A percentile compares a stretch with the other conserved stretches of the same genome.
Evolutionary conservation across 2,329 filamentous ascomycete species (phyloP).

Genomic region (Pyricularia grisea): DNA sequence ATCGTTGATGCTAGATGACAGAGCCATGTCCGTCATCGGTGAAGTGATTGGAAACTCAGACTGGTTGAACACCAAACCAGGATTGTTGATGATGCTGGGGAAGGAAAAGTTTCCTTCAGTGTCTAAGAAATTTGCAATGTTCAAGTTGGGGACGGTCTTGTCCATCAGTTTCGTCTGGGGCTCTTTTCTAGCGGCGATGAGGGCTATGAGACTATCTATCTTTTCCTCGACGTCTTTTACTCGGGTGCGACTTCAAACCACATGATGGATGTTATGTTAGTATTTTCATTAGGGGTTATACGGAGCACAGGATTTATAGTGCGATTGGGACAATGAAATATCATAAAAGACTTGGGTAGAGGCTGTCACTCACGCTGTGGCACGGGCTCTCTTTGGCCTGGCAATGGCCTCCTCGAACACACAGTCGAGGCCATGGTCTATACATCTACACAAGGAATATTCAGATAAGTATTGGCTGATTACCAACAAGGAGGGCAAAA

Average conservation of each 20-base stretch:
- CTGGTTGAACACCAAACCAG: background rate
- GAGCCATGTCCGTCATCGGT: constrained; percentile 4
- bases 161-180: background rate
- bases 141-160: background rate
- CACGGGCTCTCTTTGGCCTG: constrained; percentile 13
- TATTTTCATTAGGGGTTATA: background rate
- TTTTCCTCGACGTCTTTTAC: constrained; percentile 15
- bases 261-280: background rate
- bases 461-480: background rate
- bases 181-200: constrained; percentile 15
- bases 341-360: background rate
- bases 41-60: background rate
- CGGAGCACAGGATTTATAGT: background rate
- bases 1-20: constrained; percentile 8
- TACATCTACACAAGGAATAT: constrained; percentile 7
- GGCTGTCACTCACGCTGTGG: constrained; percentile 10
- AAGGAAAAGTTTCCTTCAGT: background rate
- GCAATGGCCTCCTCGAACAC: constrained; percentile 15
- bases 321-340: background rate
- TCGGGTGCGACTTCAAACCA: constrained; percentile 9
- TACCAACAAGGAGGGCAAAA: background rate
- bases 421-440: constrained; percentile 10
- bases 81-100: background rate
- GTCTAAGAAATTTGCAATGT: background rate
- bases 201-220: constrained; percentile 19